Conservation (phyloP, 2,329 filamentous ascomycete species). For the Gaeumannomyces tritici region DNA sequence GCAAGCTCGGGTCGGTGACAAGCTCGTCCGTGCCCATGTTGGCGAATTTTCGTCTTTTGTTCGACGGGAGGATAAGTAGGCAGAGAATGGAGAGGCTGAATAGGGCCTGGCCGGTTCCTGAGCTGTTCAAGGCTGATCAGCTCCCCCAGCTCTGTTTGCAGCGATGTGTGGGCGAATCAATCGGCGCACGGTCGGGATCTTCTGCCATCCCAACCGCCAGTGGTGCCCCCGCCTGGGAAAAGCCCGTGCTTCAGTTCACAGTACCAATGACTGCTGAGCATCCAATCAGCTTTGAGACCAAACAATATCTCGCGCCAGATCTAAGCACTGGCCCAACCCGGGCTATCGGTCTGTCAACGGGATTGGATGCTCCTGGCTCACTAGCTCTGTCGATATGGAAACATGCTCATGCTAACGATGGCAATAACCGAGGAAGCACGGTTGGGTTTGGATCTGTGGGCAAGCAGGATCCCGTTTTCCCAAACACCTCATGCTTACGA, state of each 20-base stretch:
- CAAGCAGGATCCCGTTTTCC: too few relatives aligned
- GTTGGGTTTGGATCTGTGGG: too few relatives aligned
- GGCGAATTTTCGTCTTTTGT: not conserved
- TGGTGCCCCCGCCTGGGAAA: too few relatives aligned
- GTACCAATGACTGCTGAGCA: too few relatives aligned
- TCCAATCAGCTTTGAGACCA: too few relatives aligned
- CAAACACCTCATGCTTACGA: too few relatives aligned
- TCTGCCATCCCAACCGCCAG: not conserved
- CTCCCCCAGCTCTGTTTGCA: not conserved
- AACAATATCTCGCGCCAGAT: not conserved
- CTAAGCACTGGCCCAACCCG: not conserved
- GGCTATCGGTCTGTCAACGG: not conserved
- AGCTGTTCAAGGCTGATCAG: too few relatives aligned
- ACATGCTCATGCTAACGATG: too few relatives aligned
- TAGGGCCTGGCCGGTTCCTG: not conserved
- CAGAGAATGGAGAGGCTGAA: not conserved
- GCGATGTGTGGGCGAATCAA: not conserved
- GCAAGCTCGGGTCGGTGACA: constrained; percentile 56
- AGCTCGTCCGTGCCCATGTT: constrained; percentile 46
- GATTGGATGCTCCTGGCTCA: too few relatives aligned
- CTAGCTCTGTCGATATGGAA: too few relatives aligned
- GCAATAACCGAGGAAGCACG: too few relatives aligned
- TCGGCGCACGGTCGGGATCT: not conserved
- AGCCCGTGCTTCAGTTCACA: not conserved
- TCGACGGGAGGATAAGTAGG: not conserved